These are phyloP conservation scores for Gliomastix tumulicola DNA, from an alignment of 2,329 filamentous ascomycete species.

Conservation along the genomic window DNA sequence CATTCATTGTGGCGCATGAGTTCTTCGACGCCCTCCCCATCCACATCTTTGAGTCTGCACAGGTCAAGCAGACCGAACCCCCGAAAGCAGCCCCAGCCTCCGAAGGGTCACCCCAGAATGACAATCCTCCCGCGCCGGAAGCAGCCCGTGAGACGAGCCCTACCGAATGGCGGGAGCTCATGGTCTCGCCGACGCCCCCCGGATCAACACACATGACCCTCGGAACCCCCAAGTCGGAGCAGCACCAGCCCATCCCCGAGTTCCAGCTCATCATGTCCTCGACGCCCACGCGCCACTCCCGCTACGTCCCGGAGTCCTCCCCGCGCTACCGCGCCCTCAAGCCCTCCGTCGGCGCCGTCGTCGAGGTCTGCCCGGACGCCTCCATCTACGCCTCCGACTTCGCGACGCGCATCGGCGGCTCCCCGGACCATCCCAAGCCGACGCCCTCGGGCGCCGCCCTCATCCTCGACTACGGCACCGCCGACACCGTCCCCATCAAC, in stretches of 20 bases:
- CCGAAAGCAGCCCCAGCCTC: slow-evolving; percentile 19
- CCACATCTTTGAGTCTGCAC: slow-evolving; percentile 83
- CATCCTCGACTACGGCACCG: slow-evolving; percentile 91
- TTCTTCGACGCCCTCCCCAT: slow-evolving; percentile 98
- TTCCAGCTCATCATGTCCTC: slow-evolving; percentile 81
- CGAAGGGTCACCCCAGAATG: slow-evolving; percentile 20
- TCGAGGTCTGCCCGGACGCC: slow-evolving; percentile 88
- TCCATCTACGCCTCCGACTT: slow-evolving; percentile 75
- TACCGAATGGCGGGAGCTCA: slow-evolving; percentile 72
- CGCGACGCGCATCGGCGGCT: slow-evolving; percentile 75
- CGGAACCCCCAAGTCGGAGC: slow-evolving; percentile 43
- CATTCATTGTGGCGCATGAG: slow-evolving; percentile 94
- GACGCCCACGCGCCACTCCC: slow-evolving; percentile 70
- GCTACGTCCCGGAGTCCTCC: slow-evolving; percentile 78
- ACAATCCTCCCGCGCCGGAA: neutral
- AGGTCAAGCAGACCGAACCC: slow-evolving; percentile 23
- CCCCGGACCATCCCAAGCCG: slow-evolving; percentile 44
- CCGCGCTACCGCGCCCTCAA: slow-evolving; percentile 72
- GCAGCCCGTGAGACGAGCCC: neutral
- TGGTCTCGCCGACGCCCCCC: slow-evolving; percentile 62
- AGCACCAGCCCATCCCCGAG: slow-evolving; percentile 57
- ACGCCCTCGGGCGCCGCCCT: slow-evolving; percentile 75
- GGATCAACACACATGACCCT: slow-evolving; percentile 45
- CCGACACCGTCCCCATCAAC: slow-evolving; percentile 72
- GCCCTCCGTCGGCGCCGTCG: slow-evolving; percentile 57